phyloP scores from a whole-genome alignment of 441 rosid genomes.

The Brassica balearica region DNA sequence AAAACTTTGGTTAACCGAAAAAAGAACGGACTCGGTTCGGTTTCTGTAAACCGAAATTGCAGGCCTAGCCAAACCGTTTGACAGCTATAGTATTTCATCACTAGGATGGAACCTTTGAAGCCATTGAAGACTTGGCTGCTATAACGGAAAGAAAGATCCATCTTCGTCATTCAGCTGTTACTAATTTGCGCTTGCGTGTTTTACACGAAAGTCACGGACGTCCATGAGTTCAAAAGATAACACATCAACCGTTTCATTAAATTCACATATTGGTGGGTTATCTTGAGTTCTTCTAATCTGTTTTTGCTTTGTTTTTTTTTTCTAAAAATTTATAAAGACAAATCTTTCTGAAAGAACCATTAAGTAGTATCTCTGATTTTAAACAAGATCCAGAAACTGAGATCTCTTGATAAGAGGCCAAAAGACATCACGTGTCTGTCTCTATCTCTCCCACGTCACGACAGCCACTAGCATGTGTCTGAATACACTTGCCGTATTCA shows the following conservation, averaged over 20 bases:
- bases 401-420: constrained; percentile 39
- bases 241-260: constrained; percentile 9
- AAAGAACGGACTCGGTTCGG: too few species aligned
- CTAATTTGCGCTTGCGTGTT: neutral
- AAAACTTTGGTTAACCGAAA: too few species aligned
- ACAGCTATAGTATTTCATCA: neutral
- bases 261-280: constrained; percentile 1
- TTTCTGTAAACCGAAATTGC: too few species aligned
- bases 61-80: neutral
- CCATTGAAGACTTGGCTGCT: too few species aligned
- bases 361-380: neutral
- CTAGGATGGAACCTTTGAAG: neutral
- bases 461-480: constrained; percentile 21
- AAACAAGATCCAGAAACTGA: constrained; percentile 19
- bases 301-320: neutral
- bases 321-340: neutral
- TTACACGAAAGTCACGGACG: constrained; percentile 20
- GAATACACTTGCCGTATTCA: constrained; percentile 27
- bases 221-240: constrained; percentile 18
- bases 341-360: constrained; percentile 3
- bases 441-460: constrained; percentile 34
- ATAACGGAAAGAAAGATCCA: too few species aligned
- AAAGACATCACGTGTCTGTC: constrained; percentile 43
- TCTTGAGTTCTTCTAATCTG: constrained; percentile 12
- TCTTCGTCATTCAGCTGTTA: neutral